Percentiles rank a stretch among this genome's conserved stretches.
phyloP scores from a whole-genome alignment of 331 rosid species.

The Erythrophleum ivorense region DNA sequence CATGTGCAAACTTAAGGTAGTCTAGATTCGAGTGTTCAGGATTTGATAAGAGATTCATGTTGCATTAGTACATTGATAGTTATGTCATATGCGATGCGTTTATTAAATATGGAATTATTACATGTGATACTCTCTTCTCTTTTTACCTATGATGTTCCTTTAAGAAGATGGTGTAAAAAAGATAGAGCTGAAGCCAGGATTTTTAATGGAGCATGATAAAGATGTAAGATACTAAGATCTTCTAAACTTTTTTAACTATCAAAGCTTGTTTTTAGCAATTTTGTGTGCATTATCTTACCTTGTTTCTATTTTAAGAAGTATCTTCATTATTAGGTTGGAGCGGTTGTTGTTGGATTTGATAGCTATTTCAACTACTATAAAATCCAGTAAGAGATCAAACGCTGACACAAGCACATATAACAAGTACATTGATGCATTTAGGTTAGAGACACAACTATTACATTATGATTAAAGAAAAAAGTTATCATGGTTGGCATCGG shows the following conservation, averaged over 20 bases:
- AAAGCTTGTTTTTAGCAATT: not conserved
- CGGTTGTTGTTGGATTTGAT: constrained; percentile 98
- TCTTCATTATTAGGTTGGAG: constrained; percentile 78
- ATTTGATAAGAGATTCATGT: too few species aligned
- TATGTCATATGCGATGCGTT: not conserved
- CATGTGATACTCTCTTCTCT: constrained; percentile 26
- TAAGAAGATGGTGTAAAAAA: constrained; percentile 93
- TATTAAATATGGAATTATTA: constrained; percentile 5
- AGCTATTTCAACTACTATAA: constrained; percentile 97
- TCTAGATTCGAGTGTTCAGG: not conserved
- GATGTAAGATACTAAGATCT: constrained; percentile 52
- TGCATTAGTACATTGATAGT: not conserved
- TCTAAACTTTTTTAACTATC: constrained; percentile 24
- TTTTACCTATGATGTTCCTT: constrained; percentile 16
- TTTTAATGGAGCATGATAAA: constrained; percentile 88
- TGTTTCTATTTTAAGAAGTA: constrained; percentile 32
- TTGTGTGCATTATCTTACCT: constrained; percentile 9
- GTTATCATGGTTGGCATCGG: not conserved
- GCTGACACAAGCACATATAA: constrained; percentile 31
- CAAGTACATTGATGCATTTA: constrained; percentile 9
- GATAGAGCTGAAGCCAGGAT: constrained; percentile 95
- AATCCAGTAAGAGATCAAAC: constrained; percentile 78
- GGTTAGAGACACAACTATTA: constrained; percentile 4
- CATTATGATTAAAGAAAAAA: constrained; percentile 10
- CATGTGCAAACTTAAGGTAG: constrained; percentile 3